phyloP scores from a whole-genome alignment of 2,329 filamentous ascomycete genomes.

The Paecilomyces formosus region DNA sequence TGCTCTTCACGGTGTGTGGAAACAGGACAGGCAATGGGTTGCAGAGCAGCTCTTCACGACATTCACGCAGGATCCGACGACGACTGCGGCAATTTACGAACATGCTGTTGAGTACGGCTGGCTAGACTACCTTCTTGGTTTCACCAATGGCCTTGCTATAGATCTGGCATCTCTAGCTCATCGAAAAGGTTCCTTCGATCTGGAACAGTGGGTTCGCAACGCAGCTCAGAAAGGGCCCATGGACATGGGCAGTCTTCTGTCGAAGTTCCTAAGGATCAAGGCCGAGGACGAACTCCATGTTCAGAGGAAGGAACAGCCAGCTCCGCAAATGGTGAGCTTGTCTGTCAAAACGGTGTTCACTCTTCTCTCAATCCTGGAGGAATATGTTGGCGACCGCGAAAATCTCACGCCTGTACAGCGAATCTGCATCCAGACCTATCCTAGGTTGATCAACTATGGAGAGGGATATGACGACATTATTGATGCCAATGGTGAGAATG shows the following conservation, averaged over 20 bases:
- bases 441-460: slow-evolving; percentile 90
- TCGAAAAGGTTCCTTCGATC: slow-evolving; percentile 68
- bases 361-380: slow-evolving; percentile 70
- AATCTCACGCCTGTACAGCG: slow-evolving; percentile 77
- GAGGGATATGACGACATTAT: slow-evolving; percentile 89
- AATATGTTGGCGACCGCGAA: slow-evolving; percentile 52
- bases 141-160: slow-evolving; percentile 75
- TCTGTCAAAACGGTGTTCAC: slow-evolving; percentile 78
- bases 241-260: slow-evolving; percentile 63
- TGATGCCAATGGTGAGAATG: slow-evolving; percentile 70
- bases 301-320: slow-evolving; percentile 61
- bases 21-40: slow-evolving; percentile 83
- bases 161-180: slow-evolving; percentile 83
- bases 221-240: slow-evolving; percentile 57
- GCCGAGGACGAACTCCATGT: slow-evolving; percentile 70
- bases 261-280: slow-evolving; percentile 78
- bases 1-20: slow-evolving; percentile 85
- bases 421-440: slow-evolving; percentile 85
- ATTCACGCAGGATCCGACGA: slow-evolving; percentile 62
- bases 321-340: slow-evolving; percentile 64
- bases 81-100: slow-evolving; percentile 64
- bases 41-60: slow-evolving; percentile 69
- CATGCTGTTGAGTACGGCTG: slow-evolving; percentile 76
- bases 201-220: slow-evolving; percentile 71
- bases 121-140: slow-evolving; percentile 71